Base-by-base conservation (phyloP, 192 early-diverging fungal genomes). In the Ambispora gerdemannii region DNA sequence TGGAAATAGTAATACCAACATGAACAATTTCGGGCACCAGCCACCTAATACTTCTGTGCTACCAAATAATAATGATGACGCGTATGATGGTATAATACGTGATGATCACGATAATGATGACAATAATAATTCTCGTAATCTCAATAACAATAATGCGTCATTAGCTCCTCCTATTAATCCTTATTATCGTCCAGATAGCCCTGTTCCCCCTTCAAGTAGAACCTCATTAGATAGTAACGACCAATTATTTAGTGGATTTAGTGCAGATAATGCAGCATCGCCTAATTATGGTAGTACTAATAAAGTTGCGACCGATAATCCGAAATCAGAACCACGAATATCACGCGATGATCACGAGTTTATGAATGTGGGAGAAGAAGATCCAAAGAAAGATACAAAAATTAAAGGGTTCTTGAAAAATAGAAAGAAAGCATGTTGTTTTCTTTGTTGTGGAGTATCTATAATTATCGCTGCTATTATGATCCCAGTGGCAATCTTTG, bases 401-500 rank as follows among this genome's bases (percentile, higher is more conserved):
- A n/a, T n/a, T 4, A 53, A 53, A 20, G 22, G 51, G 0, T 62
- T 62, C 59, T 62, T 62, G 17, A 15, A 31, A 17, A 70, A 70
- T 32, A 24, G 36, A 31, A 36, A 24, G 19, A 70, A 33, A 49
- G 27, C 38, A 13, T 60, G 15, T 60, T 84, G 84, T 80, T 78
- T 79, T 62, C 77, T 84, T 50, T 87, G 84, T 70, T 70, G 73
- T 25, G 75, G 80, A 30, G 56, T 83, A 63, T 78, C 72, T 4
- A 71, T 80, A n/a, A 75, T 87, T 35, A 35, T 81, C 27, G 33
- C 80, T n/a, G 72, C 78, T 20, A 78, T 85, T 28, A 70, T 83
- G 7, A 77, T 86, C 7, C 78, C 76, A 28, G 34, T 87, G 3
- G 69, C 74, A 24, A 62, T 86, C 30, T 84, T 84, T 52, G 84